Evolutionary conservation across 768 basidiomycete species (phyloP).

Genomic region (Trametes sanguinea): DNA sequence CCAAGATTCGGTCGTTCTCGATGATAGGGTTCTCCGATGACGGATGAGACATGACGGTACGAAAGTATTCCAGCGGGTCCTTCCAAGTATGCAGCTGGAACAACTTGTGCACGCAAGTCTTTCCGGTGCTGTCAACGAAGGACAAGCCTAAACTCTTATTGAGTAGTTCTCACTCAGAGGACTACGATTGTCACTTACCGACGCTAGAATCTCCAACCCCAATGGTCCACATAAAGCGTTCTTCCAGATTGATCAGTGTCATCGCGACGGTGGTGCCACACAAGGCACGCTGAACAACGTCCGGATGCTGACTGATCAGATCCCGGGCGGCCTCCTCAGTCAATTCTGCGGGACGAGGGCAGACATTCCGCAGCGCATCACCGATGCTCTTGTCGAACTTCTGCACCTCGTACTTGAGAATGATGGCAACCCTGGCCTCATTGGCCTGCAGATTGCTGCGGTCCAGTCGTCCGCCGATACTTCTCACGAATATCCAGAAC

Average conservation of each 20-base stretch:
- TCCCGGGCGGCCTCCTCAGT: background rate
- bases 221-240: constrained; percentile 4
- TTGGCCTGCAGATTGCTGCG: background rate
- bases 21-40: background rate
- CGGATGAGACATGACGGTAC: background rate
- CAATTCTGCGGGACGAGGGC: background rate
- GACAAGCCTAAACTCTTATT: background rate
- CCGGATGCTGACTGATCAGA: background rate
- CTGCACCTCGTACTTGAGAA: background rate
- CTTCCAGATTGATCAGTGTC: constrained; percentile 1
- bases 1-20: background rate
- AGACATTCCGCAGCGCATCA: background rate
- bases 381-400: background rate
- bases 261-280: background rate
- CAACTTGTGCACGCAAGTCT: background rate
- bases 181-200: background rate
- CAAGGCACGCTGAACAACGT: background rate
- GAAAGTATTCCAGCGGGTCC: constrained; percentile 2
- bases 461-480: background rate
- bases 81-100: background rate
- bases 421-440: background rate
- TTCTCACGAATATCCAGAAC: background rate
- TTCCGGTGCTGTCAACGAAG: background rate
- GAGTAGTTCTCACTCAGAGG: no score
- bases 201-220: constrained; percentile 10